Base-by-base conservation (phyloP, 2,329 filamentous ascomycete genomes). In the Periconia macrospinosa region DNA sequence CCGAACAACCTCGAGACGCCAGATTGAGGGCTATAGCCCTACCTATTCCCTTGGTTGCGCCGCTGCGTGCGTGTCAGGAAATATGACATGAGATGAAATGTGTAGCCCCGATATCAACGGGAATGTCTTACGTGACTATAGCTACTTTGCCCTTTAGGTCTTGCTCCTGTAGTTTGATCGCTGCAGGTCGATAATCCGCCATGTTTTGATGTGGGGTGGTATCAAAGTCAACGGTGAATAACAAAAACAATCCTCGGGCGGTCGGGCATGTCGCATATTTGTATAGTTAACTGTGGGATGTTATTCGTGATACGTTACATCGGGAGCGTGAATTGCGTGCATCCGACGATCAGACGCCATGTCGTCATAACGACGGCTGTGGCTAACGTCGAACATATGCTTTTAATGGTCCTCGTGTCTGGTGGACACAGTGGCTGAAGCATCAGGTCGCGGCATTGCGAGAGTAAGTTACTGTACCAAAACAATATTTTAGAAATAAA, bases 121-220 rank as follows among this genome's bases (percentile, higher is more conserved):
- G 19, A 23, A 17, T 19, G 17, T 37, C 61, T 53, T 62, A 70
- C 66, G 63, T 70, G 54, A 71, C 63, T n/a, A 70, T 40, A 3
- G 69, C 68, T 30, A 67, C 55, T 53, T 70, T 70, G 19, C 62
- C 67, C 43, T 59, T 56, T 14, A 70, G 55, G 45, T 70, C 66
- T 41, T 70, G 66, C 49, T 67, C 54, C 23, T 65, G 63, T 19
- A 68, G 43, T 19, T 59, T 54, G 1, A 56, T 60, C 37, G 65
- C 50, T 18, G 56, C 41, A 7, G 64, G 65, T 41, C 20, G 45
- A 45, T 68, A 66, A 40, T 62, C 57, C 48, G 58, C 58, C 64
- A 67, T 67, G 8, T 35, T 19, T 43, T 11, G 11, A 14, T 37
- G 5, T 37, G 11, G 30, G 13, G 33, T 37, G 33, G 23, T 27